Evolutionary conservation across 768 basidiomycete genomes (phyloP).

Genomic region (Leccinum imitatum): DNA sequence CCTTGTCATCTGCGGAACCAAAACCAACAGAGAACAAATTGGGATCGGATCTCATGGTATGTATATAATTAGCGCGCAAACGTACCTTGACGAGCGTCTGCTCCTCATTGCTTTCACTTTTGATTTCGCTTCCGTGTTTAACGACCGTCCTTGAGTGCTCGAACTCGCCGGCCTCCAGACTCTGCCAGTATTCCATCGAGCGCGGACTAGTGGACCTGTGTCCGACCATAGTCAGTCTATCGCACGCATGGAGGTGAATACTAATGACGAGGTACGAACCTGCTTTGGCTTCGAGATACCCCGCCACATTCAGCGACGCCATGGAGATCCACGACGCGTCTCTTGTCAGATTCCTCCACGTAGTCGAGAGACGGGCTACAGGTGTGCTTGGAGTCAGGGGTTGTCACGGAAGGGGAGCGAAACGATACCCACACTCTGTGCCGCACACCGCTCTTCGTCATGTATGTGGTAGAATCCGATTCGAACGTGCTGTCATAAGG

Average conservation of each 20-base stretch:
- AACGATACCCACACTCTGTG: slow-evolving; percentile 4
- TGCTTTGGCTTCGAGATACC: slow-evolving; percentile 1
- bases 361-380: slow-evolving; percentile 10
- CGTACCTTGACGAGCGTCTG: slow-evolving; percentile 9
- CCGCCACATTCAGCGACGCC: slow-evolving; percentile 8
- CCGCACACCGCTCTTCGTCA: not conserved
- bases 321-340: not conserved
- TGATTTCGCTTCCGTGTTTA: too few relatives aligned
- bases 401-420: not conserved
- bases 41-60: not conserved
- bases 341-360: slow-evolving; percentile 1
- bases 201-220: not conserved
- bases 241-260: not conserved
- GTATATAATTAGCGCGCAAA: not conserved
- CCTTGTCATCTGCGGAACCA: slow-evolving; percentile 1
- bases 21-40: not conserved
- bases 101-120: not conserved
- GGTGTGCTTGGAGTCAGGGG: not conserved
- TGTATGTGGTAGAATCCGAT: not conserved
- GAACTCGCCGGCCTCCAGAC: not conserved
- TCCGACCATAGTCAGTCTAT: not conserved
- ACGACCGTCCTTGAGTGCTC: not conserved
- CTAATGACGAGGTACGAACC: slow-evolving; percentile 4
- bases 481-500: not conserved
- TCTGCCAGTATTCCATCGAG: not conserved